These are phyloP conservation scores for Usnea hakonensis DNA, from an alignment of 495 filamentous ascomycete species.

Conservation along the genomic window DNA sequence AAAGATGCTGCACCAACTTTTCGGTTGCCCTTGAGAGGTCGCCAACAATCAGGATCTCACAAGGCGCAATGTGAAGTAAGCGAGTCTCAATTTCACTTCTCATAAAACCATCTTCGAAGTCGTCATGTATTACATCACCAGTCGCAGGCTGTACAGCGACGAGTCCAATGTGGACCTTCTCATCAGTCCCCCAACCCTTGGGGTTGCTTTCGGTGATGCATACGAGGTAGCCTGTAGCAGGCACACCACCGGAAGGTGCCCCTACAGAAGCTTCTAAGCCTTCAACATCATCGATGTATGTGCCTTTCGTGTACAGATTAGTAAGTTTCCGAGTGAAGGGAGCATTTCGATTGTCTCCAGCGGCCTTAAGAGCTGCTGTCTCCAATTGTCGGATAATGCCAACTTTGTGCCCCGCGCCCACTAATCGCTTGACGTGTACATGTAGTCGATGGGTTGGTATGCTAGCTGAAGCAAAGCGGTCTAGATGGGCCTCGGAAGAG, in stretches of 20 bases:
- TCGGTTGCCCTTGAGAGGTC: constrained; percentile 88
- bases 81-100: constrained; percentile 91
- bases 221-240: constrained; percentile 80
- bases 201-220: constrained; percentile 85
- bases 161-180: constrained; percentile 87
- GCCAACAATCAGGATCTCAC: constrained; percentile 93
- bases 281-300: constrained; percentile 92
- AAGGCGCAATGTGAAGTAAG: constrained; percentile 88
- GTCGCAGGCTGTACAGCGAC: constrained; percentile 93
- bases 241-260: constrained; percentile 45
- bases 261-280: constrained; percentile 53
- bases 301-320: constrained; percentile 96
- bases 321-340: constrained; percentile 91
- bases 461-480: constrained; percentile 90
- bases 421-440: constrained; percentile 90
- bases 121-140: constrained; percentile 92
- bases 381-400: constrained; percentile 95
- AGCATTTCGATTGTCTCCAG: constrained; percentile 87
- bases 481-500: constrained; percentile 85
- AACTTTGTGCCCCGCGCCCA: constrained; percentile 90
- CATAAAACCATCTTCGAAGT: constrained; percentile 98
- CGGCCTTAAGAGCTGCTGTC: constrained; percentile 95
- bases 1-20: constrained; percentile 84
- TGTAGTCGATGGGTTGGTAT: constrained; percentile 87
- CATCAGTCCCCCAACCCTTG: constrained; percentile 82